Evolutionary conservation across 1,139 yeast genomes (phyloP), one percentile per base, ranked within the genome.

Genomic region (Meyerozyma carpophila): DNA sequence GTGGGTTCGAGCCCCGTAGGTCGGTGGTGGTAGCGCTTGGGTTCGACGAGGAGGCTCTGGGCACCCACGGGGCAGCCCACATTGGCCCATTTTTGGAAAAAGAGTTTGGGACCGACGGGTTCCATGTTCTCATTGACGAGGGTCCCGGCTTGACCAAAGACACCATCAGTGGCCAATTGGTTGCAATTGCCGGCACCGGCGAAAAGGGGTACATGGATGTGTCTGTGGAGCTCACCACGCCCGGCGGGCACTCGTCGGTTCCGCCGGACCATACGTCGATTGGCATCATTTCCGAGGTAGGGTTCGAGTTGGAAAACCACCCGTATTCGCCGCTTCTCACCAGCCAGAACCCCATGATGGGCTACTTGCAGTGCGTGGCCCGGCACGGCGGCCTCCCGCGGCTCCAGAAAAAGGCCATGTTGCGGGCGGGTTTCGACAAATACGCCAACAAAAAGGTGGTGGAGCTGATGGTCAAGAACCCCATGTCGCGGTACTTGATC

Each of bases 231-330:
- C 61, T 84, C 24, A 65, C 63, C 16, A 77, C 84, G 2, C 78
- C 79, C 8, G 91, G 91, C 42, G 91, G 91, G 2, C 91, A 84
- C 54, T 81, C 90, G 1, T 79, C 86, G 2, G 62, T 76, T n/a
- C 91, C 91, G 9, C 85, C 84, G 6, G 79, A 73, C 48, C 88
- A 82, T 56, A 84, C 89, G 1, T 73, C 82, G n/a, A 82, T 84
- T 57, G 91, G 91, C n/a, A 73, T 84, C 37, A 66, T 81, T 49
- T 70, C 84, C 2, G 76, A 77, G 44, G 62, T 84, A 44, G 69
- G 81, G 18, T 57, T 65, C 20, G 54, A 59, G 31, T 66, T 82
- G 37, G 90, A 84, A 55, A 56, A 57, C 13, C 68, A 73, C 44
- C 79, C 79, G 8, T 81, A 68, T 52, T 58, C 60, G 16, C 63